These are phyloP conservation scores for Pulicaria dysenterica DNA, from an alignment of 129 eudicot species.

Conservation along the genomic window DNA sequence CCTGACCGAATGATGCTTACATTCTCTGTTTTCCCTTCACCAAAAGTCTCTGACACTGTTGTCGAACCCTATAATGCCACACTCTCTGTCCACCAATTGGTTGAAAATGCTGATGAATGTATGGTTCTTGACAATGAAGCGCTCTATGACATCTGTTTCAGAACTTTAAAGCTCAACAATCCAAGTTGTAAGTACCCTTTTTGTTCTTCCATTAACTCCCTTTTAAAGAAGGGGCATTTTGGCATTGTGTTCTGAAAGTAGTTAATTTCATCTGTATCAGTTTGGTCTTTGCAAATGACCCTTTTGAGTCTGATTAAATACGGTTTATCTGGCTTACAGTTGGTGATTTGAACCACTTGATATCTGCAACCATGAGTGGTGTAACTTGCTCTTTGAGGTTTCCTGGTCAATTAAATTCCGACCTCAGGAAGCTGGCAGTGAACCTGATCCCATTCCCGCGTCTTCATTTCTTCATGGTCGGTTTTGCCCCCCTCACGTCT, in stretches of 20 bases:
- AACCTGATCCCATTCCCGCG: constrained; percentile 92
- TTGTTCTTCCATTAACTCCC: neutral
- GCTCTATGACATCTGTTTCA: constrained; percentile 85
- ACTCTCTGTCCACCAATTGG: constrained; percentile 89
- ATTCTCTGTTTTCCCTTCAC: constrained; percentile 93
- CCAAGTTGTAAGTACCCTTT: constrained; percentile 75
- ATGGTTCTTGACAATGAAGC: constrained; percentile 97
- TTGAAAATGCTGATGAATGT: constrained; percentile 93
- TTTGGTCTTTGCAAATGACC: neutral
- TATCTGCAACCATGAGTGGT: constrained; percentile 96
- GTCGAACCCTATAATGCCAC: constrained; percentile 95
- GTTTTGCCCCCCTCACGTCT: constrained; percentile 90
- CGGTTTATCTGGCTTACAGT: constrained; percentile 43
- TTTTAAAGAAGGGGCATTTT: too few species aligned
- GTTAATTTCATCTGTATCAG: neutral
- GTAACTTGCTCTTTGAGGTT: constrained; percentile 89
- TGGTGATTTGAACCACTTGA: constrained; percentile 92
- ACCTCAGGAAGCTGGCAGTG: constrained; percentile 84
- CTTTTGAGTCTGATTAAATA: neutral
- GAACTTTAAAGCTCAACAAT: constrained; percentile 90
- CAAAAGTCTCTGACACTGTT: constrained; percentile 90
- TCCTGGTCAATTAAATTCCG: constrained; percentile 90
- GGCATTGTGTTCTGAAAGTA: too few species aligned
- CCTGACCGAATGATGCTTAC: constrained; percentile 97
- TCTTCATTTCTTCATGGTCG: constrained; percentile 96